Conservation (phyloP, 2,329 filamentous ascomycete species). For the Ascocoryne sarcoides region DNA sequence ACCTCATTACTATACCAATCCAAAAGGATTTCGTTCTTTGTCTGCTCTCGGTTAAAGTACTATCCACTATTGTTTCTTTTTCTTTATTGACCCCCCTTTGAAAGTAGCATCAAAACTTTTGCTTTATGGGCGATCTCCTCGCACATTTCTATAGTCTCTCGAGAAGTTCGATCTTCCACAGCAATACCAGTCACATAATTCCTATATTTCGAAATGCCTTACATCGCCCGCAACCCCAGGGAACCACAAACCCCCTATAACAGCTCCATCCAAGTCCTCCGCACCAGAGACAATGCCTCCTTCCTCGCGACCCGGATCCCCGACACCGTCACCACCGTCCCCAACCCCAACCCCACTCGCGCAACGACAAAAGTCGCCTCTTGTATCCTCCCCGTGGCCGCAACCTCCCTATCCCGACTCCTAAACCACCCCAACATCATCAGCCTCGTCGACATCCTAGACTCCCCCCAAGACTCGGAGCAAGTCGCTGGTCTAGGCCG, state of each 20-base stretch:
- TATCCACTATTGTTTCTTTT: too few species aligned
- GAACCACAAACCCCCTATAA: slow-evolving; percentile 8
- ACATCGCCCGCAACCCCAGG: slow-evolving; percentile 12
- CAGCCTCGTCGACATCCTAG: slow-evolving; percentile 24
- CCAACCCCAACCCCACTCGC: slow-evolving; percentile 1
- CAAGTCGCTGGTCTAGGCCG: slow-evolving; percentile 7
- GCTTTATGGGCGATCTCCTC: too few species aligned
- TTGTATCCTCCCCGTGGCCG: slow-evolving; percentile 15
- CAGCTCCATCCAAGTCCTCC: slow-evolving; percentile 18
- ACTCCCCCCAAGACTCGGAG: not conserved
- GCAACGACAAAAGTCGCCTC: slow-evolving; percentile 12
- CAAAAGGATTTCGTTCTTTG: too few species aligned
- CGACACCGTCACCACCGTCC: slow-evolving; percentile 5
- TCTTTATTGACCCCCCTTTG: not conserved
- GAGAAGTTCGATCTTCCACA: not conserved
- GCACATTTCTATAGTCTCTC: not conserved
- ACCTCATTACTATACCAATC: too few species aligned
- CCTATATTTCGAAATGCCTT: slow-evolving; percentile 4
- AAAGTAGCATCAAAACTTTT: not conserved
- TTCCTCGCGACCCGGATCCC: slow-evolving; percentile 20
- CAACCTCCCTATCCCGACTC: slow-evolving; percentile 18
- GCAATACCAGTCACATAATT: not conserved
- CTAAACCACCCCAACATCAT: slow-evolving; percentile 27
- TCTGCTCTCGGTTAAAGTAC: too few species aligned
- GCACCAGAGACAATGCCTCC: slow-evolving; percentile 16